Evolutionary conservation across 1,284 basidiomycete species (phyloP).

Genomic region (Pyrrhoderma noxium): DNA sequence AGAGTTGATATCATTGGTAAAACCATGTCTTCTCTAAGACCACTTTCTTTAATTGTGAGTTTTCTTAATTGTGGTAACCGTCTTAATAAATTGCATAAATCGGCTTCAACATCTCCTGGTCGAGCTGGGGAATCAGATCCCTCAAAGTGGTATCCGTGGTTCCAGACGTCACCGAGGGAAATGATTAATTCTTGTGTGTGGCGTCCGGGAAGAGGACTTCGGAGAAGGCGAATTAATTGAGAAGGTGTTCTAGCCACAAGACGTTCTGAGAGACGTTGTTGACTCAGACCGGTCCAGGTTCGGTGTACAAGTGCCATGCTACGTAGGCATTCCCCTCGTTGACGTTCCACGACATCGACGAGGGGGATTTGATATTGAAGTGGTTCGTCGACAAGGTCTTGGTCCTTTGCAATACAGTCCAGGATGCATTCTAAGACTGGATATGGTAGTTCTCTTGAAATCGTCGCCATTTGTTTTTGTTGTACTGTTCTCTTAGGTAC

Average conservation of each 20-base stretch:
- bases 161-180: slow-evolving; percentile 12
- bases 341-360: slow-evolving; percentile 7
- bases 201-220: slow-evolving; percentile 13
- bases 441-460: slow-evolving; percentile 8
- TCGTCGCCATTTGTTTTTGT: too few relatives aligned
- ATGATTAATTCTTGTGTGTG: slow-evolving; percentile 16
- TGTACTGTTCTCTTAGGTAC: too few relatives aligned
- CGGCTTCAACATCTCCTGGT: slow-evolving; percentile 12
- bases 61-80: slow-evolving; percentile 7
- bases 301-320: slow-evolving; percentile 13
- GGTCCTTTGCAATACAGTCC: slow-evolving; percentile 13
- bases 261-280: slow-evolving; percentile 13
- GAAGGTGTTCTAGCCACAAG: slow-evolving; percentile 11
- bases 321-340: slow-evolving; percentile 10
- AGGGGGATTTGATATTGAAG: slow-evolving; percentile 10
- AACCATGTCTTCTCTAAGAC: slow-evolving; percentile 10
- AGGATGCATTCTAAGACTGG: slow-evolving; percentile 15
- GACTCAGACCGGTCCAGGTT: slow-evolving; percentile 14
- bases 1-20: slow-evolving; percentile 10
- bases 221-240: slow-evolving; percentile 8
- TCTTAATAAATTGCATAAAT: slow-evolving; percentile 11
- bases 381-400: slow-evolving; percentile 12
- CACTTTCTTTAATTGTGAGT: slow-evolving; percentile 15
- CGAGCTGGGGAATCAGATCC: slow-evolving; percentile 1
- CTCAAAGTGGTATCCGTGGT: slow-evolving; percentile 7